phyloP scores from a whole-genome alignment of 805 yeast genomes.

The Yarrowia phangngaensis region DNA sequence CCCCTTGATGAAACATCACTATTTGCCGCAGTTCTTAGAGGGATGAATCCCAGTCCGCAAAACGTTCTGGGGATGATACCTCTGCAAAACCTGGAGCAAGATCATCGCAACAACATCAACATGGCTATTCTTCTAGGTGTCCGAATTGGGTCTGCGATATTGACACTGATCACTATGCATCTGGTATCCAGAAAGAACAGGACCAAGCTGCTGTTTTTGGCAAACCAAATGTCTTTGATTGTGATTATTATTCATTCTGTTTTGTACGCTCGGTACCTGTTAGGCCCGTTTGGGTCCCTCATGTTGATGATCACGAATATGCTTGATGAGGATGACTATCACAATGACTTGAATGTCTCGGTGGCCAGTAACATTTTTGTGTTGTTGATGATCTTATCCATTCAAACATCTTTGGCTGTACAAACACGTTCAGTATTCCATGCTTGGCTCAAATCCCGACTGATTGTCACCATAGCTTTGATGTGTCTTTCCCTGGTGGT shows the following conservation, averaged over 20 bases:
- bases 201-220: slow-evolving; percentile 8
- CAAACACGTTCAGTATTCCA: slow-evolving; percentile 17
- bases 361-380: slow-evolving; percentile 7
- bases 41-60: too few relatives aligned
- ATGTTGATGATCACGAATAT: not conserved
- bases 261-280: not conserved
- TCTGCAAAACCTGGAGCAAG: not conserved
- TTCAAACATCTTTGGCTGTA: not conserved
- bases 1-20: too few relatives aligned
- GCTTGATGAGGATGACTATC: not conserved
- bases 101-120: not conserved
- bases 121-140: slow-evolving; percentile 9
- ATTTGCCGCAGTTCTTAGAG: too few relatives aligned
- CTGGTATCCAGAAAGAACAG: not conserved
- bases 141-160: slow-evolving; percentile 5
- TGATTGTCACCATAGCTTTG: slow-evolving; percentile 1
- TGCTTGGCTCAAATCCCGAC: slow-evolving; percentile 7
- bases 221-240: slow-evolving; percentile 9
- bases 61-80: too few relatives aligned
- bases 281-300: slow-evolving; percentile 1
- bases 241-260: slow-evolving; percentile 4
- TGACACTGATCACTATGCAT: slow-evolving; percentile 16
- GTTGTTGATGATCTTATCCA: slow-evolving; percentile 6
- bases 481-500: not conserved
- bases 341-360: not conserved